phyloP scores from a whole-genome alignment of 108 stramenopile genomes.

The Schizochytrium sp. region DNA sequence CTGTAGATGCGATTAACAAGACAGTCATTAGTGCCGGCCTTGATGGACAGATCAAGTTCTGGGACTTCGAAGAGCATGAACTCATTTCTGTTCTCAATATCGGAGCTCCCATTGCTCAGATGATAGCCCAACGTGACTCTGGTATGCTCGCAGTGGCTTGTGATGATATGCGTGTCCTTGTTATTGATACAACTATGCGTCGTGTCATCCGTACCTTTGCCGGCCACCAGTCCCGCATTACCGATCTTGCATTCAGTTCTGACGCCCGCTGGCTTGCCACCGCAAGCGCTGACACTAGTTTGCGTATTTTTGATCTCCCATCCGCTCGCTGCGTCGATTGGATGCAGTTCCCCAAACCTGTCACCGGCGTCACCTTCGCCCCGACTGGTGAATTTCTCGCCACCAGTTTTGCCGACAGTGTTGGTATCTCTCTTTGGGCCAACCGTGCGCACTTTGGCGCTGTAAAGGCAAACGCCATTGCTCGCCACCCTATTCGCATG shows the following conservation, averaged over 20 bases:
- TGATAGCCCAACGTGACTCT: constrained; percentile 64
- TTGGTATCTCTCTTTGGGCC: constrained; percentile 92
- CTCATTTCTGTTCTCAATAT: constrained; percentile 65
- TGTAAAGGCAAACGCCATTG: constrained; percentile 20
- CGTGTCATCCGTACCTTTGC: constrained; percentile 69
- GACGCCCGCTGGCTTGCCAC: constrained; percentile 89
- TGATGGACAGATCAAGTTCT: constrained; percentile 89
- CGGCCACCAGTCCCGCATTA: constrained; percentile 80
- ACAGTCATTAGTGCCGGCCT: constrained; percentile 84
- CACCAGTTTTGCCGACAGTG: constrained; percentile 84
- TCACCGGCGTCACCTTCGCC: constrained; percentile 85
- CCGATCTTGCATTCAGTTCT: constrained; percentile 88
- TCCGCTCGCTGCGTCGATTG: constrained; percentile 93
- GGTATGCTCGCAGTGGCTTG: constrained; percentile 70
- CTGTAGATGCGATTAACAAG: constrained; percentile 88
- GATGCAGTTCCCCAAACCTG: constrained; percentile 85
- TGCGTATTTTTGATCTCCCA: constrained; percentile 95
- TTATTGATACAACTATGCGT: constrained; percentile 68
- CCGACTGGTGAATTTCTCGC: constrained; percentile 96
- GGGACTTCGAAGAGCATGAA: constrained; percentile 87
- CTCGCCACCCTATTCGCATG: neutral
- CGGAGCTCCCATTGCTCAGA: neutral
- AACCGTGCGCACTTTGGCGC: constrained; percentile 75
- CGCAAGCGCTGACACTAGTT: constrained; percentile 84
- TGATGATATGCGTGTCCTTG: constrained; percentile 65